Percentiles rank a stretch among this genome's conserved stretches.
These are phyloP conservation scores for Lichtheimia hyalospora DNA, from an alignment of 371 early-diverging fungal genomes.

Conservation along the genomic window DNA sequence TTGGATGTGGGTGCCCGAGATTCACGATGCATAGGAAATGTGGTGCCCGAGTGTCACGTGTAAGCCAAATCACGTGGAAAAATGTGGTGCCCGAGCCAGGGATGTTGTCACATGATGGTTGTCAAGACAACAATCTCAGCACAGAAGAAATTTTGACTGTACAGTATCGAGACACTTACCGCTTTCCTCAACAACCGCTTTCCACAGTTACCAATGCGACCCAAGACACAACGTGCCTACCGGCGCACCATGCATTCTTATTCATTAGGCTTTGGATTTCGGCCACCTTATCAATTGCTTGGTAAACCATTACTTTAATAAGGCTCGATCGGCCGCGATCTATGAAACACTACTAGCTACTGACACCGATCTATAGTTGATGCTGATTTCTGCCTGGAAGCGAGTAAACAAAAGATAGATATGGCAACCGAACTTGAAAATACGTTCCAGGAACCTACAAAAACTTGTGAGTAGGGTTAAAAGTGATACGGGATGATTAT, in stretches of 20 bases:
- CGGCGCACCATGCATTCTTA: slow-evolving; percentile 81
- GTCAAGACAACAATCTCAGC: no score
- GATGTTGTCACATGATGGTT: no score
- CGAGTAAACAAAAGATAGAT: slow-evolving; percentile 58
- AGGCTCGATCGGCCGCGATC: background rate
- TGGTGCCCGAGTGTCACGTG: no score
- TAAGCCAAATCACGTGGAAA: no score
- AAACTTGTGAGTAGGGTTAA: slow-evolving; percentile 49
- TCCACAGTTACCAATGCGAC: slow-evolving; percentile 55
- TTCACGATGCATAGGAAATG: no score
- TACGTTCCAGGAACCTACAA: slow-evolving; percentile 57
- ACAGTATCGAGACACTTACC: no score
- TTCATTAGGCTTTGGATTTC: slow-evolving; percentile 76
- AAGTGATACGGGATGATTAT: background rate
- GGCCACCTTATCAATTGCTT: slow-evolving; percentile 88
- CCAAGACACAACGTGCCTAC: slow-evolving; percentile 77
- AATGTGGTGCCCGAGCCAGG: no score
- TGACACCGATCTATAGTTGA: slow-evolving; percentile 52
- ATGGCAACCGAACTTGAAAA: slow-evolving; percentile 54
- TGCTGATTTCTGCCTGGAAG: slow-evolving; percentile 70
- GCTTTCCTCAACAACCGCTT: no score
- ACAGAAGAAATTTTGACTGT: no score
- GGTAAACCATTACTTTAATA: slow-evolving; percentile 39
- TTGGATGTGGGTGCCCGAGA: no score
- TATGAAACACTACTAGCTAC: background rate